Conservation (phyloP, 202 grass and related monocot species). For the Sporobolus alterniflorus region DNA sequence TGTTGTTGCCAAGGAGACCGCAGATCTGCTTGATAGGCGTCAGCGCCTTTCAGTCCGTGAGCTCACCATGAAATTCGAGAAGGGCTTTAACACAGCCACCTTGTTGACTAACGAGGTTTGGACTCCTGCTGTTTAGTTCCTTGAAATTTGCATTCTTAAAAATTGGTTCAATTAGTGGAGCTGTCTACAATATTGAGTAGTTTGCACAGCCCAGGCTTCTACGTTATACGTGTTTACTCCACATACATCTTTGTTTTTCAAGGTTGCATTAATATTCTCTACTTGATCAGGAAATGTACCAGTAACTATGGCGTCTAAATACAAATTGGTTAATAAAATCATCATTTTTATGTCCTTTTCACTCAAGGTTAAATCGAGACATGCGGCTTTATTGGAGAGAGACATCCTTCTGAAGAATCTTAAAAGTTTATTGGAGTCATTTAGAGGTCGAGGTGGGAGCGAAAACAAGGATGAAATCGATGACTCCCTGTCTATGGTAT, state of each 20-base stretch:
- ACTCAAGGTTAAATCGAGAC: conserved; percentile 71
- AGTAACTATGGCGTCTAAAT: background rate
- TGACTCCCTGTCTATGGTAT: conserved; percentile 75
- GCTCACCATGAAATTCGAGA: conserved; percentile 91
- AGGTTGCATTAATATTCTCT: background rate
- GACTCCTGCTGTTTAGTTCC: background rate
- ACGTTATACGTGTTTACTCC: background rate
- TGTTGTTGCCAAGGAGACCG: conserved; percentile 72
- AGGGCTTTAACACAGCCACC: conserved; percentile 77
- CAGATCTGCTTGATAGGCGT: conserved; percentile 55
- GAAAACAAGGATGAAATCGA: conserved; percentile 77
- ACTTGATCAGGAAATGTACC: background rate
- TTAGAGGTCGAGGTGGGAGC: conserved; percentile 53
- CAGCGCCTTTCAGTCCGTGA: conserved; percentile 88
- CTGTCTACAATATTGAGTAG: conserved; percentile 5
- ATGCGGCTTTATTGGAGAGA: conserved; percentile 69
- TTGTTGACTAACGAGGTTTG: conserved; percentile 88
- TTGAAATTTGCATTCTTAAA: background rate
- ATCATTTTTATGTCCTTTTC: background rate
- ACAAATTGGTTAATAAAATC: background rate
- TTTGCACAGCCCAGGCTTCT: conserved; percentile 15
- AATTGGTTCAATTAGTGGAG: conserved; percentile 9
- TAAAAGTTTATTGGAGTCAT: conserved; percentile 61
- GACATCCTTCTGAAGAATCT: conserved; percentile 84
- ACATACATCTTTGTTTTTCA: background rate